Base-by-base conservation (phyloP, 2,329 filamentous ascomycete species). In the Thielaviopsis punctulata region DNA sequence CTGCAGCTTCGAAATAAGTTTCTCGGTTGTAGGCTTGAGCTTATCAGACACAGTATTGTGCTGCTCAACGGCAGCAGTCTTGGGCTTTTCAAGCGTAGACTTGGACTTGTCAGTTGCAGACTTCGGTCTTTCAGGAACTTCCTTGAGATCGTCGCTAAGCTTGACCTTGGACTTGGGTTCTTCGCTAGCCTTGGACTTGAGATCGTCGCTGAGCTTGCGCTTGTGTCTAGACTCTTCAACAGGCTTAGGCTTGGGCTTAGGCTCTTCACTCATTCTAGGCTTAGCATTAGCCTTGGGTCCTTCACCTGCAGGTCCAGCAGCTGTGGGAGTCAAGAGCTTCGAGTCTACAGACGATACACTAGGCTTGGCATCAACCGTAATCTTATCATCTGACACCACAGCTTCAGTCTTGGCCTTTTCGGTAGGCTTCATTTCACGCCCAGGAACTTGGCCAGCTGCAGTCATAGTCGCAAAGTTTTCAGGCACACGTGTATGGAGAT, bases 381-480 rank as follows among this genome's bases (percentile, higher is more conserved):
- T 49, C 13, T 49, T 43, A 12, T 36, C 30, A 36, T 36, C 30
- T 15, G 30, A n/a, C 13, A 15, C 30, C 30, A 36, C 30, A 36
- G 13, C n/a, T 9, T 49, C 21, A 43, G 15, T 13, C n/a, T 21
- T 41, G 19, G 19, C 45, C 43, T 36, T 19, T 7, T 41, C 24
- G 33, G 15, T 18, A 50, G 30, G 27, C 25, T 23, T 18, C 19
- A 12, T 36, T 24, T 33, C 19, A 41, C 39, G 48, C 21, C n/a
- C n/a, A n/a, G 36, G n/a, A 1, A 22, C 23, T 15, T 52, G 21
- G 9, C 47, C 30, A 13, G 15, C 43, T 9, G 33, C 13, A 41
- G 44, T 33, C 41, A 48, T 47, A 8, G 25, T 27, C 39, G 25
- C 48, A 10, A 55, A 53, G 50, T 19, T 44, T 24, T 48, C 45